Conservation (phyloP, 371 early-diverging fungal genomes). For the Mucor saturninus region DNA sequence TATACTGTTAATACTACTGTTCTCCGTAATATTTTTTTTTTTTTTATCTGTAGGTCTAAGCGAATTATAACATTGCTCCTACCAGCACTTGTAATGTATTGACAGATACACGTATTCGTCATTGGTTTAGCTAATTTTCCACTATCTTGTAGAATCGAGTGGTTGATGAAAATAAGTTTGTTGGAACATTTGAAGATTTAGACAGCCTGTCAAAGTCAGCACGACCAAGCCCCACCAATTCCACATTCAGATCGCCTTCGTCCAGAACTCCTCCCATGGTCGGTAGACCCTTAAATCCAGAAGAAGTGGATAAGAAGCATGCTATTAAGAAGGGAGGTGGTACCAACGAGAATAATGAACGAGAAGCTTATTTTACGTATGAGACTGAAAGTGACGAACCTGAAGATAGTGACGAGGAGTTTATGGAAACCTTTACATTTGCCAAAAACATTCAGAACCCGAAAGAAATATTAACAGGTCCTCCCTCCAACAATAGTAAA, state of each 20-base stretch:
- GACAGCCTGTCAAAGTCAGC: background rate
- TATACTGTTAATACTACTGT: too few species aligned
- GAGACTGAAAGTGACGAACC: slow-evolving; percentile 32
- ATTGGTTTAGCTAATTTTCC: too few species aligned
- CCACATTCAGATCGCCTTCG: background rate
- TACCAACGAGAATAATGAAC: background rate
- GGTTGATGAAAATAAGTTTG: slow-evolving; percentile 13
- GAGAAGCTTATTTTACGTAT: slow-evolving; percentile 6
- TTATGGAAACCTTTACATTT: slow-evolving; percentile 28
- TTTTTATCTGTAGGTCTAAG: background rate
- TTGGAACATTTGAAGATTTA: slow-evolving; percentile 19
- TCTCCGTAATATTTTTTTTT: background rate
- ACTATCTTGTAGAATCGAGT: background rate
- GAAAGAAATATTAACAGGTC: slow-evolving; percentile 20
- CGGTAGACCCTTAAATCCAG: slow-evolving; percentile 20
- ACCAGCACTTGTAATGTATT: slow-evolving; percentile 12
- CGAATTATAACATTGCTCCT: slow-evolving; percentile 3
- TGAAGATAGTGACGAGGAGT: slow-evolving; percentile 22
- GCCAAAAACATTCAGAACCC: slow-evolving; percentile 32
- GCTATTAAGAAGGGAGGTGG: too few species aligned
- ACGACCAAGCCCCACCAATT: slow-evolving; percentile 1
- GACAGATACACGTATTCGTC: too few species aligned
- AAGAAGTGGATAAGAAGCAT: slow-evolving; percentile 1
- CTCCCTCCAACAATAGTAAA: slow-evolving; percentile 9
- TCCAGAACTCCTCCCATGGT: background rate